phyloP scores from a whole-genome alignment of 176 grass and related monocot species.

The Typha latifolia region DNA sequence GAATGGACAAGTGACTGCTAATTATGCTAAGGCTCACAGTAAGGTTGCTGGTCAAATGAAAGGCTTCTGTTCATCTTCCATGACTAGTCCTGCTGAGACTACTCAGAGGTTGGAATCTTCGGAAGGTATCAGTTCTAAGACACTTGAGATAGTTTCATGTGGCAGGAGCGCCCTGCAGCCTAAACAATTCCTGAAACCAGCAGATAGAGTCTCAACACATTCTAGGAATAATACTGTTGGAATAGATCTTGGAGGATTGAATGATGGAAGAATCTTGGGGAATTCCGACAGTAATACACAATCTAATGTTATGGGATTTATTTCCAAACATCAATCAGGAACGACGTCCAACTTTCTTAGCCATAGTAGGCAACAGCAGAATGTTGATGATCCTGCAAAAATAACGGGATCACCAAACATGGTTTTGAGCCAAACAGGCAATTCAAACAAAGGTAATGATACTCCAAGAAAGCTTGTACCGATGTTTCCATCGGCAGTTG shows the following conservation, averaged over 20 bases:
- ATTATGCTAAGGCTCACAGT: slow-evolving; percentile 40
- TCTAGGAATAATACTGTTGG: slow-evolving; percentile 38
- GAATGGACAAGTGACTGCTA: slow-evolving; percentile 31
- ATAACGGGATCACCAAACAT: slow-evolving; percentile 28
- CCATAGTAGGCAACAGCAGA: slow-evolving; percentile 34
- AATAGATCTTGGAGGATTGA: slow-evolving; percentile 33
- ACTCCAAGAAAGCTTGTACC: slow-evolving; percentile 41
- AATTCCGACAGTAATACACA: slow-evolving; percentile 30
- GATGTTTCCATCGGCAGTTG: slow-evolving; percentile 48
- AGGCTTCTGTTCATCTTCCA: slow-evolving; percentile 27
- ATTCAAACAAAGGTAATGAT: slow-evolving; percentile 37
- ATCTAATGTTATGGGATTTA: slow-evolving; percentile 33
- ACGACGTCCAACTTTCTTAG: slow-evolving; percentile 27
- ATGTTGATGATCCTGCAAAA: slow-evolving; percentile 38
- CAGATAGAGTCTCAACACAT: slow-evolving; percentile 31
- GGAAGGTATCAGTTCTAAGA: slow-evolving; percentile 31
- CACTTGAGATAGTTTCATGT: slow-evolving; percentile 17
- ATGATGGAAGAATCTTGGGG: slow-evolving; percentile 42
- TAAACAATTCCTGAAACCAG: slow-evolving; percentile 50
- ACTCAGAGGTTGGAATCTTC: slow-evolving; percentile 25
- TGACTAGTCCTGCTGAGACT: slow-evolving; percentile 22
- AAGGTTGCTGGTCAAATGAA: slow-evolving; percentile 20
- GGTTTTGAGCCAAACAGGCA: slow-evolving; percentile 30
- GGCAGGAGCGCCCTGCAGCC: slow-evolving; percentile 34
- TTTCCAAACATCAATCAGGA: slow-evolving; percentile 48